Base-by-base conservation (phyloP, 805 yeast genomes). In the Candida sanyiensis region DNA sequence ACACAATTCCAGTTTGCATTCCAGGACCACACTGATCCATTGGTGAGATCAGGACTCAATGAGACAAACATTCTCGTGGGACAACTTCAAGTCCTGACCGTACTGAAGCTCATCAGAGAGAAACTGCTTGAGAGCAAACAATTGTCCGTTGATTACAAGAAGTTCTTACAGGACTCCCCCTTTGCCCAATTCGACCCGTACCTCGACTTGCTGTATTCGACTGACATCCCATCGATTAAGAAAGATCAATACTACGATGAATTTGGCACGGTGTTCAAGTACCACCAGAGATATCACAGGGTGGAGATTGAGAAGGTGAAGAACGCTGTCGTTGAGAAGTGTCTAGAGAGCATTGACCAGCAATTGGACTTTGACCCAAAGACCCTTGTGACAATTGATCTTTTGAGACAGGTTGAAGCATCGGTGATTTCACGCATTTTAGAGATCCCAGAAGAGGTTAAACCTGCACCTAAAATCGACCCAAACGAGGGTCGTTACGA, bases 381-480 rank as follows among this genome's bases (percentile, higher is more conserved):
- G 9, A 18, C 26, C 9, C 19, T 43, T 3, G 33, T 2, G 29
- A 49, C 21, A 39, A 35, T 12, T 29, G 25, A 45, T 12, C 57
- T 37, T 3, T 29, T 47, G 6, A 33, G 49, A 36, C 51, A 51
- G 15, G 44, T 64, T 29, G 64, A 56, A 42, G 58, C 72, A 18
- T 77, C 82, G 0, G 66, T 81, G 1, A 59, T 69, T 25, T 78
- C 86, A 0, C 62, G 90, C 39, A 70, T 73, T 1, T 61, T 81
- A 34, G 88, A 81, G 51, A 79, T 82, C 3, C 89, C 90, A 0
- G 62, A 65, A 29, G 38, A 33, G 7, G 12, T 44, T 8, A 20
- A 28, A n/a, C 19, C 36, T 6, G 35, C 36, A 9, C 22, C 24
- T 9, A 30, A 24, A 12, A 8, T 19, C 8, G 26, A 29, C 7